These are phyloP conservation scores for Pezicula neosporulosa DNA, from an alignment of 2,329 filamentous ascomycete species.

Conservation along the genomic window DNA sequence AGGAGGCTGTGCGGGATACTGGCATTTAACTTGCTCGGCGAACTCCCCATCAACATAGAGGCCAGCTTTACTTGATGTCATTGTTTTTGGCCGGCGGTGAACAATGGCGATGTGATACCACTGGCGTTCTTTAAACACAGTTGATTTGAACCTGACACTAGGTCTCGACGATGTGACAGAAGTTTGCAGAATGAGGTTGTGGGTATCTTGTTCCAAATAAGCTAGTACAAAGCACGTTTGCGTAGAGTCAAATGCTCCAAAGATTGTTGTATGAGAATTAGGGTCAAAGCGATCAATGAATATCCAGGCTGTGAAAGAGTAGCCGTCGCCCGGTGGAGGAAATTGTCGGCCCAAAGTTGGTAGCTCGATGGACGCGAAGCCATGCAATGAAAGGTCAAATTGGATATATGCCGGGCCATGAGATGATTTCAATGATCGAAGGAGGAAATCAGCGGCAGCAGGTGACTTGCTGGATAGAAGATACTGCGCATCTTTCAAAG, in stretches of 20 bases:
- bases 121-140: constrained; percentile 66
- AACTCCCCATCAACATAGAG: constrained; percentile 94
- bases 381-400: constrained; percentile 86
- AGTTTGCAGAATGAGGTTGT: constrained; percentile 92
- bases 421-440: constrained; percentile 71
- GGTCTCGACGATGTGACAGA: constrained; percentile 82
- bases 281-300: constrained; percentile 83
- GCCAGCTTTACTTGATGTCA: constrained; percentile 74
- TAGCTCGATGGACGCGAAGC: constrained; percentile 87
- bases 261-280: constrained; percentile 86
- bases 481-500: constrained; percentile 78
- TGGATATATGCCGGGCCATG: constrained; percentile 82
- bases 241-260: constrained; percentile 87
- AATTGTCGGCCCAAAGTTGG: constrained; percentile 82
- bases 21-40: constrained; percentile 84
- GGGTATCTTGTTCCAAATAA: constrained; percentile 91
- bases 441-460: constrained; percentile 63
- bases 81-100: constrained; percentile 74
- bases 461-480: constrained; percentile 54
- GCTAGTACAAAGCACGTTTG: constrained; percentile 93
- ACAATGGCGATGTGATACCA: constrained; percentile 96
- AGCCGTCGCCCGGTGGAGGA: constrained; percentile 76
- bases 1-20: constrained; percentile 77
- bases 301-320: constrained; percentile 88
- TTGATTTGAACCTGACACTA: constrained; percentile 89